Conservation (phyloP, 441 rosid genomes). For the Eutrema salsugineum region DNA sequence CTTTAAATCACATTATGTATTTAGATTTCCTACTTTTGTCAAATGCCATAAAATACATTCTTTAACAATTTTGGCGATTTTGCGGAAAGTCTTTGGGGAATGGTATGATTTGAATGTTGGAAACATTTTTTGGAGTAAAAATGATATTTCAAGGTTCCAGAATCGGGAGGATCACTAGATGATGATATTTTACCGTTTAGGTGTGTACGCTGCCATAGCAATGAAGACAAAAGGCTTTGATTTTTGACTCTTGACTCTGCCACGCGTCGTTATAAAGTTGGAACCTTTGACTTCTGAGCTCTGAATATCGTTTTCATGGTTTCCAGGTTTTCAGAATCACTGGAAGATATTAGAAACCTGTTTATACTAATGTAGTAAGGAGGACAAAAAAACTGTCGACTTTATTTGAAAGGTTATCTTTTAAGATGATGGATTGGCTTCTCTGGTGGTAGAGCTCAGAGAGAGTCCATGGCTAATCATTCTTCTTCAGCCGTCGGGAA, state of each 20-base stretch:
- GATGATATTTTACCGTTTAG: neutral
- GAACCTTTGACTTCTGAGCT: neutral
- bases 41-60: neutral
- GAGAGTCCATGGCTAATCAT: constrained; percentile 11
- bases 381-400: neutral
- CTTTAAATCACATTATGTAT: constrained; percentile 2
- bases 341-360: neutral
- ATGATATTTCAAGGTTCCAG: neutral
- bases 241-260: neutral
- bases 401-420: neutral
- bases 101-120: neutral
- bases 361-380: neutral
- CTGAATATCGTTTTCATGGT: constrained; percentile 5
- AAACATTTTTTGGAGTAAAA: neutral
- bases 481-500: constrained; percentile 8
- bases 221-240: neutral
- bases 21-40: neutral
- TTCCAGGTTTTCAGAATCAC: neutral
- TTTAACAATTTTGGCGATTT: neutral
- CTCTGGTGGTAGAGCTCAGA: constrained; percentile 8
- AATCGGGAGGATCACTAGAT: neutral
- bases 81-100: neutral
- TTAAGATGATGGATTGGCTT: neutral
- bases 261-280: neutral
- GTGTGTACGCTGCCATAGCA: neutral